A percentile compares a stretch with the other conserved stretches of the same genome.
Evolutionary conservation across 768 basidiomycete genomes (phyloP).

Genomic region (Candolleomyces aberdarensis): DNA sequence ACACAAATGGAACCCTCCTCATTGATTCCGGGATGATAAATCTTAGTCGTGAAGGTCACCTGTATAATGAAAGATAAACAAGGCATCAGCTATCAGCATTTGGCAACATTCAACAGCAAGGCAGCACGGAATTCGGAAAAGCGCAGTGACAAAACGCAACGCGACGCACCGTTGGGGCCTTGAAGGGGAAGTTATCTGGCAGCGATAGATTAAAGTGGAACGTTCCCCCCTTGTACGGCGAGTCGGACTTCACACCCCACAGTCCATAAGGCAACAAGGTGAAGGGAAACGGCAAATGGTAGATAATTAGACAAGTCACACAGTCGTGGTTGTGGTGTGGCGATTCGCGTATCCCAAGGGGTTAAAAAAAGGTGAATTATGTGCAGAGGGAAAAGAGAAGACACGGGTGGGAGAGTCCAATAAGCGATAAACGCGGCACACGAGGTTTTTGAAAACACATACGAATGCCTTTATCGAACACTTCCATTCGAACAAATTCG

Average conservation of each 20-base stretch:
- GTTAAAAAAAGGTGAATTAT: no score
- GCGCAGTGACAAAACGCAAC: background rate
- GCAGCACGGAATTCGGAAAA: background rate
- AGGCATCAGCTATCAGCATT: slow-evolving; percentile 1
- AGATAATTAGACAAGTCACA: background rate
- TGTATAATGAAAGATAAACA: slow-evolving; percentile 26
- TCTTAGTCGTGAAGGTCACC: slow-evolving; percentile 83
- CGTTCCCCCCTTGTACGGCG: slow-evolving; percentile 80
- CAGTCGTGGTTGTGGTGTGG: background rate
- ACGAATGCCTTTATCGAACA: slow-evolving; percentile 75
- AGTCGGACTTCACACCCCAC: slow-evolving; percentile 49
- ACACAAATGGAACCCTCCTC: slow-evolving; percentile 87
- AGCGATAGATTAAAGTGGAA: slow-evolving; percentile 73
- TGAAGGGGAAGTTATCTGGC: slow-evolving; percentile 85
- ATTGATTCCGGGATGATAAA: slow-evolving; percentile 89
- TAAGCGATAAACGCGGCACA: background rate
- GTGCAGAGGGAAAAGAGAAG: background rate
- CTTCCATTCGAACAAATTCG: slow-evolving; percentile 76
- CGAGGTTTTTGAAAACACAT: slow-evolving; percentile 21
- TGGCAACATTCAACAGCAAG: no score
- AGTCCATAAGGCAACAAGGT: background rate
- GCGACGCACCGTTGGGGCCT: slow-evolving; percentile 67
- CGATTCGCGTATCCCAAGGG: background rate
- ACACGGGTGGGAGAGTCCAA: background rate
- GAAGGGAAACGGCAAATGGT: background rate